Percentiles rank a stretch among this genome's conserved stretches.
phyloP scores from a whole-genome alignment of 1,284 basidiomycete genomes.

The Leccinum griseonigrum region DNA sequence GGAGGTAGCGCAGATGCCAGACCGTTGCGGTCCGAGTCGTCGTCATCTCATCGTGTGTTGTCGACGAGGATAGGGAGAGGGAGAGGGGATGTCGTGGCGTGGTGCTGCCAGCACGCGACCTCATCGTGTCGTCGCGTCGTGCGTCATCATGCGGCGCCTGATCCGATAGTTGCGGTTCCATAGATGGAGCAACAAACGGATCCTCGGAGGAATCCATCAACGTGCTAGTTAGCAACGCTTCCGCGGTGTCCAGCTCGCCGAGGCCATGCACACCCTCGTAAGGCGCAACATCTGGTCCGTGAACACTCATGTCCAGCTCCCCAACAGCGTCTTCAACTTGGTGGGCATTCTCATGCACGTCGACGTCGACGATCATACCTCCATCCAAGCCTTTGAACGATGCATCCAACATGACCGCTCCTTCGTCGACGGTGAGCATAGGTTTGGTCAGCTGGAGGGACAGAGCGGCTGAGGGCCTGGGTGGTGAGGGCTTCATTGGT shows the following conservation, averaged over 20 bases:
- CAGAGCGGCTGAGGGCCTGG: slow-evolving; percentile 48
- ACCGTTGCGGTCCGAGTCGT: too few relatives aligned
- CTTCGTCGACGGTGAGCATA: slow-evolving; percentile 33
- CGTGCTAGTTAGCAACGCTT: slow-evolving; percentile 56
- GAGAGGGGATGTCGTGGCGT: too few relatives aligned
- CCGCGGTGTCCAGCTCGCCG: slow-evolving; percentile 49
- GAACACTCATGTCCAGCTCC: slow-evolving; percentile 55
- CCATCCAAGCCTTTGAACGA: slow-evolving; percentile 49
- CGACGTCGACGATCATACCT: slow-evolving; percentile 36
- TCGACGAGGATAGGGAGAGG: too few relatives aligned
- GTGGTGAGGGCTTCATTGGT: slow-evolving; percentile 60
- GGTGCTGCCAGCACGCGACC: too few relatives aligned
- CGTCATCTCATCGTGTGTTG: too few relatives aligned
- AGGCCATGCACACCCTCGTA: slow-evolving; percentile 46
- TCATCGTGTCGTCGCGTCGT: too few relatives aligned
- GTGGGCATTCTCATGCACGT: slow-evolving; percentile 32
- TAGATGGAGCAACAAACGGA: slow-evolving; percentile 45
- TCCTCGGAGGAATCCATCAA: slow-evolving; percentile 58
- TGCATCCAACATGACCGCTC: slow-evolving; percentile 40
- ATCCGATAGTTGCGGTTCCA: slow-evolving; percentile 20
- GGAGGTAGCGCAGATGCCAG: too few relatives aligned
- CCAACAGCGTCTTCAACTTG: slow-evolving; percentile 31
- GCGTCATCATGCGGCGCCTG: slow-evolving; percentile 1
- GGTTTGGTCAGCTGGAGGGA: slow-evolving; percentile 36
- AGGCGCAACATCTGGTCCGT: slow-evolving; percentile 62